These are phyloP conservation scores for Auriscalpium microsporum DNA, from an alignment of 768 basidiomycete genomes.

Conservation along the genomic window DNA sequence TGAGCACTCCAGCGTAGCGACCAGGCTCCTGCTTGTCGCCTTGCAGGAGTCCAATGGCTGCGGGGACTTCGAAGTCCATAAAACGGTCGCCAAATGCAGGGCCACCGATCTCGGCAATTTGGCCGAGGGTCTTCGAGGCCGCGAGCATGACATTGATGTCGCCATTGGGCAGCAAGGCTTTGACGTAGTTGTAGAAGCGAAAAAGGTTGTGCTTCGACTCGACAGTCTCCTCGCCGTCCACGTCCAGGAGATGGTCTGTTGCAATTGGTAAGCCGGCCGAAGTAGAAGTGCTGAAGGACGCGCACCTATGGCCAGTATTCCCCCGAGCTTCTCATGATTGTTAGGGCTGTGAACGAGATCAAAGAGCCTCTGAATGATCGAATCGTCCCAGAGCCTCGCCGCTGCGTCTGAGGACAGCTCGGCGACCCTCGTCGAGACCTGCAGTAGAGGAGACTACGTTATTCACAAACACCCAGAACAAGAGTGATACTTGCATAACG, in stretches of 20 bases:
- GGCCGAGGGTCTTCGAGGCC: conserved; percentile 86
- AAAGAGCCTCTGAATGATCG: conserved; percentile 71
- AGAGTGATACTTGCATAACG: conserved; percentile 50
- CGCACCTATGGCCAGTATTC: conserved; percentile 80
- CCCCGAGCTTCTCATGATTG: conserved; percentile 74
- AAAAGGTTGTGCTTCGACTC: conserved; percentile 76
- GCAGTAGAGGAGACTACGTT: no score
- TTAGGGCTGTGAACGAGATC: conserved; percentile 78
- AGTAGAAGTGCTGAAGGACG: background rate
- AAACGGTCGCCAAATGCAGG: conserved; percentile 80
- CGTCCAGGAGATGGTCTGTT: conserved; percentile 67
- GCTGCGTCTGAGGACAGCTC: conserved; percentile 80
- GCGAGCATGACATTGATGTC: conserved; percentile 93
- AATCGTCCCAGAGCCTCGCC: conserved; percentile 79
- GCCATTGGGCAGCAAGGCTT: conserved; percentile 81
- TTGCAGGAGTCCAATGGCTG: conserved; percentile 72
- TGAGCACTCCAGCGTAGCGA: conserved; percentile 88
- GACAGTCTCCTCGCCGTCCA: conserved; percentile 71
- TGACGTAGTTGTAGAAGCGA: conserved; percentile 88
- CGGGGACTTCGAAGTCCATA: conserved; percentile 83
- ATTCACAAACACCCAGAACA: background rate
- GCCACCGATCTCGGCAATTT: conserved; percentile 79
- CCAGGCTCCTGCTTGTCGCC: conserved; percentile 70
- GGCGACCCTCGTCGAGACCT: conserved; percentile 67
- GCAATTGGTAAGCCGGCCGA: conserved; percentile 3